A percentile compares a stretch with the other conserved stretches of the same genome.
phyloP scores from a whole-genome alignment of 2,329 filamentous ascomycete species.

The Ophiostoma montium region DNA sequence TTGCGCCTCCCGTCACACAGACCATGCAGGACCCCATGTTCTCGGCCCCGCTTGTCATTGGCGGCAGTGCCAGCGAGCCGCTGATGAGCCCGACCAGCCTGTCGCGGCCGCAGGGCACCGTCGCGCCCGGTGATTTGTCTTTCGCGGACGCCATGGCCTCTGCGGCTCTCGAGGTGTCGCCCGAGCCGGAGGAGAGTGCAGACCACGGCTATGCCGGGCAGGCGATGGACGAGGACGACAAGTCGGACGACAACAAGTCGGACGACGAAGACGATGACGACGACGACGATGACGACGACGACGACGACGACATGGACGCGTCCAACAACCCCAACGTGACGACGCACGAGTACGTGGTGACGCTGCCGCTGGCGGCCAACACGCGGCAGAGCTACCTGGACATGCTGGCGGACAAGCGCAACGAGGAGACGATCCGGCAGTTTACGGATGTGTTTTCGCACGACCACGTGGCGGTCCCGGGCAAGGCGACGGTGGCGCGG shows the following conservation, averaged over 20 bases:
- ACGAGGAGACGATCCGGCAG: slow-evolving; percentile 28
- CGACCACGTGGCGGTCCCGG: slow-evolving; percentile 25
- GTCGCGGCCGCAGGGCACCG: background rate
- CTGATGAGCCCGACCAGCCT: background rate
- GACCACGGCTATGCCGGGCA: background rate
- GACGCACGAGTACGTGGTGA: slow-evolving; percentile 33
- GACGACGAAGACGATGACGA: background rate
- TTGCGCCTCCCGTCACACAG: background rate
- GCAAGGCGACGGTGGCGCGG: slow-evolving; percentile 25
- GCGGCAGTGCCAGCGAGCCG: background rate
- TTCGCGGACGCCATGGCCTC: background rate
- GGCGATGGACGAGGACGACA: background rate
- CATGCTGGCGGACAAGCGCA: slow-evolving; percentile 29
- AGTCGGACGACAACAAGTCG: background rate
- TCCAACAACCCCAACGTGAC: slow-evolving; percentile 1
- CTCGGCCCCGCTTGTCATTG: background rate
- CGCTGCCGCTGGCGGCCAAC: slow-evolving; percentile 41
- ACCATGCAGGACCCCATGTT: background rate
- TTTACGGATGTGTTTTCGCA: slow-evolving; percentile 31
- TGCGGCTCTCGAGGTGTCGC: slow-evolving; percentile 1
- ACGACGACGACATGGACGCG: background rate
- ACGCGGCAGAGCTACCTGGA: slow-evolving; percentile 38
- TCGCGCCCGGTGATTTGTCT: background rate
- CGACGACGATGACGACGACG: background rate
- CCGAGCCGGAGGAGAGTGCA: slow-evolving; percentile 1